These are phyloP conservation scores for Candida methanosorbosa DNA, from an alignment of 805 yeast genomes.

Conservation along the genomic window DNA sequence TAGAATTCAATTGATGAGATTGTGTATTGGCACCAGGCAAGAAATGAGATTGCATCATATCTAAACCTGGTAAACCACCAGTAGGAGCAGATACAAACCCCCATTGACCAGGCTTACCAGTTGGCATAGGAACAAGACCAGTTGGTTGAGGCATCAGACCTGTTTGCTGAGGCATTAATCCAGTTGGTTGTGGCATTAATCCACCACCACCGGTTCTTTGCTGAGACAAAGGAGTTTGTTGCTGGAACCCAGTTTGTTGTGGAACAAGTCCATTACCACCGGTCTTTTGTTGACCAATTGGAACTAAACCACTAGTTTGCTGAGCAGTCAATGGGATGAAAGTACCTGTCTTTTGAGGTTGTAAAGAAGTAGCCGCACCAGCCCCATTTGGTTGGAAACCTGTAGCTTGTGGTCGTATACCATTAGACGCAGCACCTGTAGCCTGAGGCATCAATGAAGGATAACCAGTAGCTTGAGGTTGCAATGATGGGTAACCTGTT, in stretches of 20 bases:
- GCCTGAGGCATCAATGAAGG: slow-evolving; percentile 49
- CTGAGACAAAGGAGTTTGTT: slow-evolving; percentile 36
- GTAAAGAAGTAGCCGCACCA: slow-evolving; percentile 33
- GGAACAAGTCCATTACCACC: slow-evolving; percentile 10
- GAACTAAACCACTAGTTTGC: slow-evolving; percentile 21
- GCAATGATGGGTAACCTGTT: slow-evolving; percentile 32
- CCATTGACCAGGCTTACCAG: slow-evolving; percentile 74
- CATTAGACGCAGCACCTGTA: slow-evolving; percentile 43
- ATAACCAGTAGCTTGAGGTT: slow-evolving; percentile 45
- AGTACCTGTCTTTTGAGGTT: slow-evolving; percentile 66
- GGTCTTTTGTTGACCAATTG: slow-evolving; percentile 15
- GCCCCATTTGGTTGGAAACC: slow-evolving; percentile 45
- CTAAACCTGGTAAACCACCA: slow-evolving; percentile 64
- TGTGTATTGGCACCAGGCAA: slow-evolving; percentile 39
- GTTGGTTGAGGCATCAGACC: slow-evolving; percentile 33
- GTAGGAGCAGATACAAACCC: slow-evolving; percentile 65
- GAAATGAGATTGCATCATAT: slow-evolving; percentile 58
- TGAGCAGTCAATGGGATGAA: slow-evolving; percentile 35
- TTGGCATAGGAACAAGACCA: slow-evolving; percentile 41
- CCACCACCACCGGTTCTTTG: slow-evolving; percentile 50
- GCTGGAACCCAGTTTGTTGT: slow-evolving; percentile 18
- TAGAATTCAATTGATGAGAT: slow-evolving; percentile 16
- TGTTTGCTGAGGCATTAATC: slow-evolving; percentile 18
- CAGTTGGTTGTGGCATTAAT: slow-evolving; percentile 20
- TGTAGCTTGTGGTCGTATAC: slow-evolving; percentile 41